Conservation (phyloP, 805 yeast genomes). For the Barnettozyma vustinii region DNA sequence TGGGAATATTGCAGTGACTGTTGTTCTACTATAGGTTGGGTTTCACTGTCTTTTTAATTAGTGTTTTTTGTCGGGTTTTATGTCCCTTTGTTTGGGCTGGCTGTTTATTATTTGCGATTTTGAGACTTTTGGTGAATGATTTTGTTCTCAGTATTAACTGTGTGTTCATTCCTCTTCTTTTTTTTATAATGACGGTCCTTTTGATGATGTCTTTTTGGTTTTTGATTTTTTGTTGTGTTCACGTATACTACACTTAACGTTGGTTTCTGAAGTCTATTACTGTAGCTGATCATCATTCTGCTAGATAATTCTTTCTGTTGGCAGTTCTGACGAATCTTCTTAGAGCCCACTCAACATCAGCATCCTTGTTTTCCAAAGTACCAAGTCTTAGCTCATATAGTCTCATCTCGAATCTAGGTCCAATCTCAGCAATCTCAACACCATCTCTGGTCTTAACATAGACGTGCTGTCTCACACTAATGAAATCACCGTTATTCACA, state of each 20-base stretch:
- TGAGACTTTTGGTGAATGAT: too few relatives aligned
- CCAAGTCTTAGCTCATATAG: conserved; percentile 85
- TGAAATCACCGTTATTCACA: conserved; percentile 84
- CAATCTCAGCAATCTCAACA: conserved; percentile 92
- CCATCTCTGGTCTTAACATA: conserved; percentile 84
- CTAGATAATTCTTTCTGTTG: conserved; percentile 83
- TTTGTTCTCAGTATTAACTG: neutral
- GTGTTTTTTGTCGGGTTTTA: neutral
- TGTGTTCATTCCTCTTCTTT: neutral
- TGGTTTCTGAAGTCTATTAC: neutral
- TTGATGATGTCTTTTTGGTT: neutral
- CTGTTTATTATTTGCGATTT: neutral
- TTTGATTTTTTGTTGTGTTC: neutral
- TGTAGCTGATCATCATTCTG: conserved; percentile 11
- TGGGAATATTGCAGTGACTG: neutral
- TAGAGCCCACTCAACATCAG: conserved; percentile 96
- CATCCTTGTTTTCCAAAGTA: conserved; percentile 89
- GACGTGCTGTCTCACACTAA: conserved; percentile 92
- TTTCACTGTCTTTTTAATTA: neutral
- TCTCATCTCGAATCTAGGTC: conserved; percentile 98
- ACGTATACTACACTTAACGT: neutral
- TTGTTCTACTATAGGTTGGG: neutral
- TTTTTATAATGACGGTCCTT: neutral
- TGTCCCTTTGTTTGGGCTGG: neutral
- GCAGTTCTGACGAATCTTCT: conserved; percentile 94